Conservation (phyloP, 2,329 filamentous ascomycete genomes). For the Diaporthe velutina region DNA sequence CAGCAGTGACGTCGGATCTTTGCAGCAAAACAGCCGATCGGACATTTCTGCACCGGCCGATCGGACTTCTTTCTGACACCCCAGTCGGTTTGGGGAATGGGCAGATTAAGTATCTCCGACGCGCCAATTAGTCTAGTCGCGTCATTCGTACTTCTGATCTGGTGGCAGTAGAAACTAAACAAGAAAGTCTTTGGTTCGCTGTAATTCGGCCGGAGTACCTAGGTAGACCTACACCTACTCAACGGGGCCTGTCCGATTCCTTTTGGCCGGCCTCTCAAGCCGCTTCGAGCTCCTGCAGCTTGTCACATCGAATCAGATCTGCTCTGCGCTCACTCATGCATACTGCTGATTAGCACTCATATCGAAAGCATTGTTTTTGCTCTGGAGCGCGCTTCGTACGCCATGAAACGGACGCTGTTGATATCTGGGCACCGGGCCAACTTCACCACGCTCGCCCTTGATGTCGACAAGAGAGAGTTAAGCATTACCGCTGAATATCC, state of each 20-base stretch:
- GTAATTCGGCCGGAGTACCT: not conserved
- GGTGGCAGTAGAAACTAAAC: not conserved
- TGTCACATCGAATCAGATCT: not conserved
- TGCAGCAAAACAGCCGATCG: conserved; percentile 1
- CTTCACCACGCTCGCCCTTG: not conserved
- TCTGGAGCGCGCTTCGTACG: no score
- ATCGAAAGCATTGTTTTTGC: not conserved
- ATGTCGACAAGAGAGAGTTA: not conserved
- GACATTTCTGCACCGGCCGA: not conserved
- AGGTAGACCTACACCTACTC: not conserved
- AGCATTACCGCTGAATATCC: not conserved
- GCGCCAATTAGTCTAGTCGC: not conserved
- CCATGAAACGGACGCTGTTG: conserved; percentile 3
- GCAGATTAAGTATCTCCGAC: not conserved
- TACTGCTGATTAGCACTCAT: not conserved
- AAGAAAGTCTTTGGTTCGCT: not conserved
- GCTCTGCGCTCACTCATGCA: not conserved
- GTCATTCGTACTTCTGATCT: not conserved
- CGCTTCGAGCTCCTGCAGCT: not conserved
- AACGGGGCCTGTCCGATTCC: not conserved
- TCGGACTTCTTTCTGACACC: not conserved
- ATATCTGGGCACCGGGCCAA: not conserved
- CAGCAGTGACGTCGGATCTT: not conserved
- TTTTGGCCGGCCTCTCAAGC: not conserved
- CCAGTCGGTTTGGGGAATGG: not conserved